These are phyloP conservation scores for Chlamydomonas eustigma DNA, from an alignment of 139 green algal genomes.

Conservation along the genomic window DNA sequence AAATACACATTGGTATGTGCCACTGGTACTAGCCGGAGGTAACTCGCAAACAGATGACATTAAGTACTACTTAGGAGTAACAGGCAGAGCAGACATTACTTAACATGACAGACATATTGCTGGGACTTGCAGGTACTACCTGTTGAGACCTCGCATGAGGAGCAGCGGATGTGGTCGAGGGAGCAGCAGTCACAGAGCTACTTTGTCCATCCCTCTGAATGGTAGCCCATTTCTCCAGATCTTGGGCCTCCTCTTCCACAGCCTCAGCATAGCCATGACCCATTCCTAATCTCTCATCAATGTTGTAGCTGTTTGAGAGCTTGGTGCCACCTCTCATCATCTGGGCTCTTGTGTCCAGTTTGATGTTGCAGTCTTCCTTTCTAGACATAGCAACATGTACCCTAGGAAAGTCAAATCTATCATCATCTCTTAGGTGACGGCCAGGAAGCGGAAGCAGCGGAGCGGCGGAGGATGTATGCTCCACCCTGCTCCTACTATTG, in stretches of 20 bases:
- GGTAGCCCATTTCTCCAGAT: slow-evolving; percentile 1
- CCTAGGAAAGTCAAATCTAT: too few species aligned
- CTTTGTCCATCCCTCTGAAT: background rate
- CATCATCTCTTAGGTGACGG: background rate
- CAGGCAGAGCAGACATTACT: background rate
- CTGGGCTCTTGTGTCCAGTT: too few species aligned
- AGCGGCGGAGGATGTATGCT: background rate
- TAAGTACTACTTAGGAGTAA: background rate
- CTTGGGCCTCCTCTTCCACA: background rate
- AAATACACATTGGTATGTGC: too few species aligned
- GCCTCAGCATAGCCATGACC: background rate
- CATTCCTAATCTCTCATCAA: too few species aligned
- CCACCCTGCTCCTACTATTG: background rate
- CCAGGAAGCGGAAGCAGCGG: background rate
- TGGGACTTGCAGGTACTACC: background rate
- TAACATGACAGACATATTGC: background rate
- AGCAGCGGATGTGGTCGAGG: background rate
- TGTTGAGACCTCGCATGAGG: background rate
- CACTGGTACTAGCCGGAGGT: too few species aligned
- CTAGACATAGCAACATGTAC: background rate
- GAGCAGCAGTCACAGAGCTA: background rate
- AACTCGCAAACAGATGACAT: background rate
- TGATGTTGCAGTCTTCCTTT: background rate
- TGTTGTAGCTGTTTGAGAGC: too few species aligned
- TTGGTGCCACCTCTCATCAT: background rate